Evolutionary conservation across 768 basidiomycete species (phyloP).

Genomic region (Mycena vitilis): DNA sequence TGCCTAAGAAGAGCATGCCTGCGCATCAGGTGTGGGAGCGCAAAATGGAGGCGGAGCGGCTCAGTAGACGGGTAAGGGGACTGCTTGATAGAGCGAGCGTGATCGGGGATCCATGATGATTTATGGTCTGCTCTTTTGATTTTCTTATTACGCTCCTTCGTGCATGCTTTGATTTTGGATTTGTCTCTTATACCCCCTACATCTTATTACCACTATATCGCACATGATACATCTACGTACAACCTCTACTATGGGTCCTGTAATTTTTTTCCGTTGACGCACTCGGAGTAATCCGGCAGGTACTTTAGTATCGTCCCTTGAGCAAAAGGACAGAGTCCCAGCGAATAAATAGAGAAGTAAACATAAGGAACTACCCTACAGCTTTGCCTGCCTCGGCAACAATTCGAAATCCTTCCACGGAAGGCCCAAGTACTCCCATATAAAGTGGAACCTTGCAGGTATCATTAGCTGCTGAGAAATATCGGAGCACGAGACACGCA

Average conservation of each 20-base stretch:
- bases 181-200: conserved; percentile 29
- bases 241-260: neutral
- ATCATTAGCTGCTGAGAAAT: neutral
- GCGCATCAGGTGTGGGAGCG: conserved; percentile 84
- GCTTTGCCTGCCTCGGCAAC: conserved; percentile 18
- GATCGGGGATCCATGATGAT: conserved; percentile 43
- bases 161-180: conserved; percentile 15
- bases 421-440: conserved; percentile 35
- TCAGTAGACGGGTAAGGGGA: conserved; percentile 77
- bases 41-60: conserved; percentile 78
- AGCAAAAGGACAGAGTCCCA: neutral
- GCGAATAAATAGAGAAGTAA: neutral
- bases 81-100: conserved; percentile 74
- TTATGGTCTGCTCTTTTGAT: conserved; percentile 17
- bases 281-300: no score
- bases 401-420: conserved; percentile 36
- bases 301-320: no score
- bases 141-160: conserved; percentile 12
- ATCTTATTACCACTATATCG: conserved; percentile 24
- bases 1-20: conserved; percentile 83
- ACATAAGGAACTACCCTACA: conserved; percentile 5
- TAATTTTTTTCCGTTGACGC: no score
- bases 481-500: conserved; percentile 1
- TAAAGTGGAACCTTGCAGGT: conserved; percentile 32
- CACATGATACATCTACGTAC: conserved; percentile 21